Base-by-base conservation (phyloP, 2,329 filamentous ascomycete species). In the Pseudonectria buxi region DNA sequence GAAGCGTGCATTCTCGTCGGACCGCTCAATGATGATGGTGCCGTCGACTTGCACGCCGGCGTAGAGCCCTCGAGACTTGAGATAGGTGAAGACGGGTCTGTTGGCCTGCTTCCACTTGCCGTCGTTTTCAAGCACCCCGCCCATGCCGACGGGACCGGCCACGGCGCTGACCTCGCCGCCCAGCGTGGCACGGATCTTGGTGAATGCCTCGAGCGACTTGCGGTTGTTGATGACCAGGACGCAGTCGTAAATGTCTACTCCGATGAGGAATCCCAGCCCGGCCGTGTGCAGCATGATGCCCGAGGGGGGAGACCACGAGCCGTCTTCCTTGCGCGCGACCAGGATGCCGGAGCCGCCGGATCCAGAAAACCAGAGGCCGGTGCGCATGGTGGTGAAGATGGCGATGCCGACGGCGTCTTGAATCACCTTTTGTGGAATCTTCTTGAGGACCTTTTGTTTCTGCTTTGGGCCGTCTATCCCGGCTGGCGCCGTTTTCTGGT, bases 61-160 rank as follows among this genome's bases (percentile, higher is more conserved):
- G 50, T 92, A 94, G 45, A 94, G 78, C 2, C 88, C 88, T 35
- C 87, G 75, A 34, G 82, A 88, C 63, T 94, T 94, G 61, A 94
- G 75, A 54, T 95, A 94, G 2, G 66, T 68, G 40, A 70, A 71
- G 3, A 71, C 67, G 0, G 68, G 68, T 38, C 45, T 47, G 39
- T 54, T 74, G 0, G 83, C 83, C 29, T 82, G 49, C 35, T 55
- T 62, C 49, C 59, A 58, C 39, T 61, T 59, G 25, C 58, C 55
- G 29, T 59, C 54, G 14, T 62, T 86, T 56, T 90, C 84, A 3
- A 90, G 61, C 1, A 82, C 68, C 7, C 81, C 85, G 10, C 87
- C 87, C 1, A 82, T 71, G 16, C 86, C 79, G 13, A 79, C 71
- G 0, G 72, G 72, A 0, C 72, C 80, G 0, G 85, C 86, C 1